Evolutionary conservation across 2,329 filamentous ascomycete genomes (phyloP), one percentile per base, ranked within the genome.

Genomic region (Ophiosphaerella korrae): DNA sequence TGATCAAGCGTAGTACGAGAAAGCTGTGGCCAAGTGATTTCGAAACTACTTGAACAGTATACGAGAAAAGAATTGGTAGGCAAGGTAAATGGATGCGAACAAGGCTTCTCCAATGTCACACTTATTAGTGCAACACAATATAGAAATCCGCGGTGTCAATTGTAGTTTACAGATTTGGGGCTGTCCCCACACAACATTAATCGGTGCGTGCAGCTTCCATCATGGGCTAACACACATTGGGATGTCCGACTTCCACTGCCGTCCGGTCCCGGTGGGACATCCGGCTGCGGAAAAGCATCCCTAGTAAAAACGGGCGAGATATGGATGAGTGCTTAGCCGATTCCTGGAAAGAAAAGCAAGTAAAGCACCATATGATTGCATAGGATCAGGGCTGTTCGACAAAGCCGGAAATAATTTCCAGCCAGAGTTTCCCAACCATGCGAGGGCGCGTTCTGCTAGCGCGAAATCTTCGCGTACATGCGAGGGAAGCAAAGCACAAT

Each of bases 171-270:
- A 53, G 58, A 44, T 60, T 61, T 63, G 49, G 51, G 39, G 52
- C 53, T 42, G 56, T 62, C 67, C 64, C 68, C 68, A 72, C 66
- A 72, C 60, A 45, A 53, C 40, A 57, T 49, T 18, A 41, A 33
- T 41, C 34, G 36, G 41, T 63, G 57, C 59, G 61, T 57, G 54
- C 49, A 54, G 31, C 34, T 54, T 59, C 57, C 59, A 69, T 58
- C 41, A 58, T 54, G 43, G 34, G 45, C 60, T 68, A 70, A 52
- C 49, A 60, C 46, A 31, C 26, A 53, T 64, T 55, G 16, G 55
- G 60, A 53, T 26, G 54, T 53, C 69, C 67, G 67, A 68, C 14
- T 34, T 24, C 58, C 67, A 60, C 56, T 71, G 67, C 70, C 70
- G 69, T 52, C 63, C 62, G 66, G 59, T 55, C 62, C 60, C 31